Conservation (phyloP, 2,329 filamentous ascomycete genomes). For the Xylaria polymorpha region DNA sequence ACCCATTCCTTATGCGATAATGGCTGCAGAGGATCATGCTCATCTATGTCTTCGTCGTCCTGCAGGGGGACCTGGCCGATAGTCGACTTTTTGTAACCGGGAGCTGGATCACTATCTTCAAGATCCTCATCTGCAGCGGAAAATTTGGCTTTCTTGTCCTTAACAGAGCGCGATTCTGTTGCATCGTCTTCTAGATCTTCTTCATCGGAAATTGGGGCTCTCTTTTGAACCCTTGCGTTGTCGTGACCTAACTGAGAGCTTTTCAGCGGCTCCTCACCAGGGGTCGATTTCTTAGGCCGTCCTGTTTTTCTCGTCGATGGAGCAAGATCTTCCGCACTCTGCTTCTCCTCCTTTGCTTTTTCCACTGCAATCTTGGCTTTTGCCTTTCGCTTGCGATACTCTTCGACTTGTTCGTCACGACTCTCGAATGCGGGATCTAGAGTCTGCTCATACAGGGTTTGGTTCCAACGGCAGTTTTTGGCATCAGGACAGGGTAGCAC, state of each 20-base stretch:
- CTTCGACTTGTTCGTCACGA: constrained; percentile 52
- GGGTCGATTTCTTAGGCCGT: constrained; percentile 22
- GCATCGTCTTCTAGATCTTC: constrained; percentile 10
- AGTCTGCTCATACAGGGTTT: constrained; percentile 61
- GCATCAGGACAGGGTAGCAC: constrained; percentile 61
- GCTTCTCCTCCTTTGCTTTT: constrained; percentile 40
- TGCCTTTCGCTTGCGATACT: constrained; percentile 49
- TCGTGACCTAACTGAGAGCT: constrained; percentile 22
- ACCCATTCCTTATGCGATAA: constrained; percentile 67
- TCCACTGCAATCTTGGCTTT: constrained; percentile 52
- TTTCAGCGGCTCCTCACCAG: constrained; percentile 19
- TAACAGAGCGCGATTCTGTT: constrained; percentile 2
- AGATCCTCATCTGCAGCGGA: constrained; percentile 12
- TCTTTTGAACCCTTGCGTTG: constrained; percentile 38
- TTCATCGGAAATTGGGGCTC: constrained; percentile 38
- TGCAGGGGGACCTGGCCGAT: constrained; percentile 46
- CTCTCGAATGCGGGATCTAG: constrained; percentile 60
- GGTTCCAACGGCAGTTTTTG: constrained; percentile 65
- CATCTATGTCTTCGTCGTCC: constrained; percentile 39
- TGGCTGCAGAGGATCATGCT: constrained; percentile 55
- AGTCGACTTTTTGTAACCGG: constrained; percentile 25
- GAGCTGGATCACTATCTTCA: constrained; percentile 37
- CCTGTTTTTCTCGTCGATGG: constrained; percentile 13
- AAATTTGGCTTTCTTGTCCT: constrained; percentile 16
- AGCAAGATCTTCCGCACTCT: constrained; percentile 11